Percentiles rank a stretch among this genome's conserved stretches.
These are phyloP conservation scores for Aspergillus fumigatiaffinis DNA, from an alignment of 2,329 filamentous ascomycete genomes.

Conservation along the genomic window DNA sequence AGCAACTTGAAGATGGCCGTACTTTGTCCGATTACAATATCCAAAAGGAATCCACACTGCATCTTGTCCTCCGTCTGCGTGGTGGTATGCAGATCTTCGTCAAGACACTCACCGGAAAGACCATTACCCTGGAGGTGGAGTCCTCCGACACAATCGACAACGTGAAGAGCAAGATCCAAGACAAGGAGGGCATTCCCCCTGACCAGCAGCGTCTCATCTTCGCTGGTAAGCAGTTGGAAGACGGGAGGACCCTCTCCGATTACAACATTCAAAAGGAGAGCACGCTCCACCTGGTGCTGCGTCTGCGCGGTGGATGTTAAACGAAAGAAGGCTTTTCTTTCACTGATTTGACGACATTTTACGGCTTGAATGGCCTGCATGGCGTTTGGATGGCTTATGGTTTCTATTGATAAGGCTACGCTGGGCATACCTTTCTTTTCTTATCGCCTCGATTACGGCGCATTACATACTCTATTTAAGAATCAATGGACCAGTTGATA, in stretches of 20 bases:
- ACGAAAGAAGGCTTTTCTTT: constrained; percentile 24
- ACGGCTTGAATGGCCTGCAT: constrained; percentile 30
- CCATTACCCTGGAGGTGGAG: constrained; percentile 65
- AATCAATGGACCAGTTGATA: constrained; percentile 2
- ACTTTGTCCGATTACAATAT: constrained; percentile 96
- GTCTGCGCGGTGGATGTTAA: constrained; percentile 39
- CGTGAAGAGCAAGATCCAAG: constrained; percentile 70
- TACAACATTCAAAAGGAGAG: constrained; percentile 61
- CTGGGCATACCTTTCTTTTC: constrained; percentile 22
- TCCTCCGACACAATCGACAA: constrained; percentile 68
- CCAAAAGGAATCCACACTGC: constrained; percentile 82
- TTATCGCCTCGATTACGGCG: constrained; percentile 15
- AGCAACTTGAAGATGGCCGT: constrained; percentile 88
- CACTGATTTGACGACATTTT: constrained; percentile 20
- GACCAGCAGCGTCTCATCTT: constrained; percentile 70
- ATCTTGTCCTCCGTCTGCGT: constrained; percentile 75
- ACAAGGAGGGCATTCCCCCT: constrained; percentile 74
- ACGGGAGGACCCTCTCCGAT: constrained; percentile 49
- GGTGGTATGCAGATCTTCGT: constrained; percentile 85
- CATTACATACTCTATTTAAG: constrained; percentile 16
- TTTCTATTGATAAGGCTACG: constrained; percentile 16
- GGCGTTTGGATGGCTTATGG: constrained; percentile 36
- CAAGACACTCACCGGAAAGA: constrained; percentile 75
- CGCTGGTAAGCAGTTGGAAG: constrained; percentile 62
- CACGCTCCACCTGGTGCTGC: constrained; percentile 58